Percentiles rank a stretch among this genome's conserved stretches.
These are phyloP conservation scores for Magnusiomyces fungicola DNA, from an alignment of 1,139 yeast genomes.

Conservation along the genomic window DNA sequence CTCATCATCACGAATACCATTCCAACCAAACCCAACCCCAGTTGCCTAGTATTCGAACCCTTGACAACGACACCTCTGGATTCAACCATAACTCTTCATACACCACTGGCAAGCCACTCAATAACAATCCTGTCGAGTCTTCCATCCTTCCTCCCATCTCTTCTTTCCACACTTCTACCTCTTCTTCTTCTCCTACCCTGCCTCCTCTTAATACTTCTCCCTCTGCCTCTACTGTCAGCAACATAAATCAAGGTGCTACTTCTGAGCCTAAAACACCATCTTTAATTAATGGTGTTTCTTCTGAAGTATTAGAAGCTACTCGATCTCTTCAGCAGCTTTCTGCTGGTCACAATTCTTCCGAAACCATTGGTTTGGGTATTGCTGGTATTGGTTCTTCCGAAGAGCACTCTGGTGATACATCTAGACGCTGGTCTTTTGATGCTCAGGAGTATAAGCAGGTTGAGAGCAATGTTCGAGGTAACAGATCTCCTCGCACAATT, in stretches of 20 bases:
- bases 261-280: no score
- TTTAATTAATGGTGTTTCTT: no score
- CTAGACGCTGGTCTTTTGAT: slow-evolving; percentile 1
- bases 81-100: no score
- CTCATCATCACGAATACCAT: background rate
- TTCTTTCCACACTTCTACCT: no score
- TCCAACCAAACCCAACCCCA: background rate
- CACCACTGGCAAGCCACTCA: no score
- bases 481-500: background rate
- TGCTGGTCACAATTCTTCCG: no score
- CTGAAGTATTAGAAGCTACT: slow-evolving; percentile 37
- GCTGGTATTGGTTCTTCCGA: background rate
- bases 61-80: slow-evolving; percentile 2
- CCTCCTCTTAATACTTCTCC: no score
- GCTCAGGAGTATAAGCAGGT: background rate
- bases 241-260: no score
- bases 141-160: no score
- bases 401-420: background rate
- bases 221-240: no score
- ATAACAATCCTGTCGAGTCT: no score
- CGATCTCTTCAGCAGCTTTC: slow-evolving; percentile 36
- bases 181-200: no score
- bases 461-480: background rate
- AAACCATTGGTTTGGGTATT: slow-evolving; percentile 16
- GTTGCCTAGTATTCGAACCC: background rate